Base-by-base conservation (phyloP, 2,329 filamentous ascomycete genomes). In the Zymoseptoria brevis region DNA sequence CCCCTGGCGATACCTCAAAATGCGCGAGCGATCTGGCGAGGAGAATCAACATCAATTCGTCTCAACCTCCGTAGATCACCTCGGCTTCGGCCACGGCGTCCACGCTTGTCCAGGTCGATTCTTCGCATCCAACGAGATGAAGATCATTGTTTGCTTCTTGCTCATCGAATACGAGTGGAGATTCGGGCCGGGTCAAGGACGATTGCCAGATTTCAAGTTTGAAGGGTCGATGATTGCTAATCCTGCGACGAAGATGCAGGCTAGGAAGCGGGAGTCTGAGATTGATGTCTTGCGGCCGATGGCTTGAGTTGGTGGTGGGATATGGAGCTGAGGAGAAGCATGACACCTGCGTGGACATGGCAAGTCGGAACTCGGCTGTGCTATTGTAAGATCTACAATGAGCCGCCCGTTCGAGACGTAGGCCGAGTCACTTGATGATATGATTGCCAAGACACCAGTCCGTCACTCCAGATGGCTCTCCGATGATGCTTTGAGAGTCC, bases 71-170 rank as follows among this genome's bases (percentile, higher is more conserved):
- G 11, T 61, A 3, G 57, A 63, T 2, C 63, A 71, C 57, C 29
- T 71, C 41, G 60, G 49, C 0, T 73, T 72, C 61, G 69, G 71
- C 13, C 62, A 68, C 50, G 73, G 73, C 29, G 60, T 64, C 19
- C 68, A 73, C 51, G 71, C 73, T 7, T 60, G 59, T 26, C 13
- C 48, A 1, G 24, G 55, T 45, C 63, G 72, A 19, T 74, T 73
- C 62, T 72, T 75, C 45, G 73, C 70, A 8, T 60, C 63, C 9
- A 70, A 70, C 45, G 69, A 71, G 57, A 67, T 74, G 48, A 75
- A 74, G 57, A 66, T 74, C 24, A 59, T 67, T 1, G 52, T 75
- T n/a, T 65, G 60, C n/a, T 66, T 69, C 57, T 55, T 74, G 16
- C 62, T 73, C 19, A 51, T 72, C 16, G 66, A 70, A 45, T 75